Base-by-base conservation (phyloP, 2,329 filamentous ascomycete genomes). In the Ceratocystiopsis sp. region DNA sequence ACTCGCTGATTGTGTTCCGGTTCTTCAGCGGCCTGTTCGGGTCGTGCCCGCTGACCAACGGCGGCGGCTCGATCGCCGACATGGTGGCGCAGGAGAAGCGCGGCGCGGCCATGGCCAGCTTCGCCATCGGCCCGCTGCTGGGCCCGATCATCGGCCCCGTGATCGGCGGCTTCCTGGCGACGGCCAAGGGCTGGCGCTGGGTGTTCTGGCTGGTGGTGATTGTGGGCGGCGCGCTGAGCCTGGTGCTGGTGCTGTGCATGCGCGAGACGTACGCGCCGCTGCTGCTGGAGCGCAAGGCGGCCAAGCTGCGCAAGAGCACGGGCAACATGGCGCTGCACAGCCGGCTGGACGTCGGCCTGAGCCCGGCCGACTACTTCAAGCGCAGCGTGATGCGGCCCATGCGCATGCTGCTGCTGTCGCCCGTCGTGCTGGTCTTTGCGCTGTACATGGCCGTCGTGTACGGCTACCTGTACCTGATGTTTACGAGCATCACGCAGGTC, bases 361-460 rank as follows among this genome's bases (percentile, higher is more conserved):
- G 65, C 0, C 51, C 69, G n/a, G 53, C 56, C 4, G 57, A 69
- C 44, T 66, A 73, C 33, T 71, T 80, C 55, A 66, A 67, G 42
- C 69, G 68, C 10, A 68, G 74, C 3, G 61, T 82, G 13, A 64
- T 68, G 41, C 67, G 80, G 3, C 80, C 80, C 1, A 80, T 78
- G 75, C 62, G 78, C 38, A 66, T 84, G 42, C 67, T 84, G 9
- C 78, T 84, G 63, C 62, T 63, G 44, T 80, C 84, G 54, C 80
- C 80, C 2, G 84, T 84, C 51, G 78, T 84, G 21, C 56, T 78
- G 12, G 59, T 82, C 4, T 63, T 77, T 3, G 72, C 70, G 35
- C 62, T 83, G 21, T 84, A 82, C 61, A 72, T 79, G 63, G 75
- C 76, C 45, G 76, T 73, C 48, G 55, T 73, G 43, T 73, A 73